Percentiles rank a stretch among this genome's conserved stretches.
Evolutionary conservation across 1,284 basidiomycete genomes (phyloP).

Genomic region (Fomitopsis pinicola): DNA sequence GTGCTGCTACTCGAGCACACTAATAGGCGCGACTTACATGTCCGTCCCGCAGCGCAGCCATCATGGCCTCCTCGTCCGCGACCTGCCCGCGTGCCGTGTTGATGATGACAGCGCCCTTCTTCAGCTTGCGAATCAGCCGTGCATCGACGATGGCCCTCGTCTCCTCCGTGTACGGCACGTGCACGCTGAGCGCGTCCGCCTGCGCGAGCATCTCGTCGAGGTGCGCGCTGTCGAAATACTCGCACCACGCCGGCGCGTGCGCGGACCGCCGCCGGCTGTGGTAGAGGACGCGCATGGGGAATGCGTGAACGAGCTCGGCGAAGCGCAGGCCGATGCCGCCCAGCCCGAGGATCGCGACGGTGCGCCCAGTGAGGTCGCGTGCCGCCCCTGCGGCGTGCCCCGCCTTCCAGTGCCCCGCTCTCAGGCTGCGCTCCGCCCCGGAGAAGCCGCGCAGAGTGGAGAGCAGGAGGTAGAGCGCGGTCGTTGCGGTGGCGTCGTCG

Average conservation of each 20-base stretch:
- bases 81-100: slow-evolving; percentile 92
- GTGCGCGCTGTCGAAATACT: slow-evolving; percentile 60
- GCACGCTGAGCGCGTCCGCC: slow-evolving; percentile 80
- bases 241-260: slow-evolving; percentile 67
- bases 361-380: slow-evolving; percentile 76
- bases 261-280: slow-evolving; percentile 61
- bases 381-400: slow-evolving; percentile 42
- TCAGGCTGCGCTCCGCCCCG: slow-evolving; percentile 65
- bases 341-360: slow-evolving; percentile 83
- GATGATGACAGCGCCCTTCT: slow-evolving; percentile 76
- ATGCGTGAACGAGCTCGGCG: slow-evolving; percentile 64
- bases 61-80: slow-evolving; percentile 84
- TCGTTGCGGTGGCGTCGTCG: slow-evolving; percentile 89
- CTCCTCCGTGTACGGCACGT: slow-evolving; percentile 67
- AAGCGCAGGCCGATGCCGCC: slow-evolving; percentile 83
- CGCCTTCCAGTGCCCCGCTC: slow-evolving; percentile 52
- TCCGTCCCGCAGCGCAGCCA: slow-evolving; percentile 81
- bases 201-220: slow-evolving; percentile 71
- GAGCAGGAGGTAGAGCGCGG: slow-evolving; percentile 81
- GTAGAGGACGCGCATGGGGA: slow-evolving; percentile 88
- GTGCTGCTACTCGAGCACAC: not conserved
- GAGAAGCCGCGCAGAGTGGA: slow-evolving; percentile 82
- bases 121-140: slow-evolving; percentile 76
- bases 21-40: slow-evolving; percentile 52
- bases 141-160: slow-evolving; percentile 78